phyloP scores from a whole-genome alignment of 495 filamentous ascomycete genomes.

The Arthonia radiata region DNA sequence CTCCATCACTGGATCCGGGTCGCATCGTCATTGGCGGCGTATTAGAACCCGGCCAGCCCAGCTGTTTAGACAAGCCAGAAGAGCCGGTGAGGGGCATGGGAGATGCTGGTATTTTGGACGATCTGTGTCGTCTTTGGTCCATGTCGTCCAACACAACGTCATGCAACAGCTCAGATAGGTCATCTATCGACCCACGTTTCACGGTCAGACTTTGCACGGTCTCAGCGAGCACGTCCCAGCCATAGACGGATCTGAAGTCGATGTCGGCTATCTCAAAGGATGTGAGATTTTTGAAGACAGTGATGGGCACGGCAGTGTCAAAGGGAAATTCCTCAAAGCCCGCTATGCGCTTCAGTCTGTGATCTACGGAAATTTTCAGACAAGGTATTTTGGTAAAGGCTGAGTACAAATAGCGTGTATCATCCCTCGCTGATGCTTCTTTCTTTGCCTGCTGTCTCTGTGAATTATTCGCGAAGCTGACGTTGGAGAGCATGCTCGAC shows the following conservation, averaged over 20 bases:
- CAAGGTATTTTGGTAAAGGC: slow-evolving; percentile 97
- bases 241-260: slow-evolving; percentile 89
- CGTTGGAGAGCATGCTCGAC: slow-evolving; percentile 72
- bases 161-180: slow-evolving; percentile 69
- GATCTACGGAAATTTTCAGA: slow-evolving; percentile 66
- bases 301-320: slow-evolving; percentile 85
- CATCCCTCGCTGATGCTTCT: slow-evolving; percentile 57
- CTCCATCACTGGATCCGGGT: slow-evolving; percentile 21
- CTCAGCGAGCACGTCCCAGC: slow-evolving; percentile 83
- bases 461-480: slow-evolving; percentile 54
- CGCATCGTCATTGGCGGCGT: slow-evolving; percentile 34
- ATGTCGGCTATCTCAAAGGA: slow-evolving; percentile 82
- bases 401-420: slow-evolving; percentile 88
- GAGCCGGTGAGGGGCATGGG: slow-evolving; percentile 42
- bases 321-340: slow-evolving; percentile 97
- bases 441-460: slow-evolving; percentile 62
- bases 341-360: slow-evolving; percentile 61
- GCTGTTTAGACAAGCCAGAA: slow-evolving; percentile 31
- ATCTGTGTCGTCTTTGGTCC: slow-evolving; percentile 67
- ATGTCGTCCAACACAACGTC: slow-evolving; percentile 91
- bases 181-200: slow-evolving; percentile 67
- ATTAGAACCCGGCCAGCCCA: slow-evolving; percentile 30
- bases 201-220: slow-evolving; percentile 75
- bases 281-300: slow-evolving; percentile 88
- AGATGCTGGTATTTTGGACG: slow-evolving; percentile 60